phyloP scores from a whole-genome alignment of 495 filamentous ascomycete genomes.

The Tuber magnatum region DNA sequence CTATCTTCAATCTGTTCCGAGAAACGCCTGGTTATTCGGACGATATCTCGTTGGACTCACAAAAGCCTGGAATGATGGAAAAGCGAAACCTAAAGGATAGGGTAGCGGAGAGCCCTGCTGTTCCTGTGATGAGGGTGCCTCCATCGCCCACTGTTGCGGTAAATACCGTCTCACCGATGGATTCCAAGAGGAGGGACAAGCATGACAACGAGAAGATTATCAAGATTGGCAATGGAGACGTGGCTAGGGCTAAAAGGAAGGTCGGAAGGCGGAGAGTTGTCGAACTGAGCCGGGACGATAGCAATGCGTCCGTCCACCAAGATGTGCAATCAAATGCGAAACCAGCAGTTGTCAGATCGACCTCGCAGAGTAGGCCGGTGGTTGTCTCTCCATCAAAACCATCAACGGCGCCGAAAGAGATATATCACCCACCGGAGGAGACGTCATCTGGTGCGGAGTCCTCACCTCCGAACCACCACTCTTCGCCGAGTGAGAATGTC shows the following conservation, averaged over 20 bases:
- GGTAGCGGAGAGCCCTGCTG: slow-evolving; percentile 61
- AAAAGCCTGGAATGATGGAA: slow-evolving; percentile 72
- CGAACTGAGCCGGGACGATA: slow-evolving; percentile 37
- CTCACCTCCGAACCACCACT: slow-evolving; percentile 41
- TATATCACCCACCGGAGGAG: slow-evolving; percentile 40
- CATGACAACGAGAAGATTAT: slow-evolving; percentile 49
- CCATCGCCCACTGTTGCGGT: slow-evolving; percentile 55
- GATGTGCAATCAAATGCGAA: slow-evolving; percentile 10
- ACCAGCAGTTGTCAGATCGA: neutral
- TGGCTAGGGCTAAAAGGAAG: slow-evolving; percentile 49
- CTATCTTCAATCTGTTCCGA: slow-evolving; percentile 94
- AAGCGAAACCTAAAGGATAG: slow-evolving; percentile 78
- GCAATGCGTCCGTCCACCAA: slow-evolving; percentile 18
- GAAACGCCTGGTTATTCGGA: slow-evolving; percentile 82
- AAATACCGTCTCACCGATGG: slow-evolving; percentile 55
- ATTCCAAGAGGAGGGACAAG: slow-evolving; percentile 50
- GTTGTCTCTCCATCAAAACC: slow-evolving; percentile 46
- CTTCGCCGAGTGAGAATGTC: slow-evolving; percentile 46
- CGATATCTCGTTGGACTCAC: slow-evolving; percentile 81
- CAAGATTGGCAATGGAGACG: slow-evolving; percentile 41
- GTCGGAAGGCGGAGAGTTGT: slow-evolving; percentile 67
- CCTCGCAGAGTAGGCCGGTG: slow-evolving; percentile 39
- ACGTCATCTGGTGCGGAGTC: slow-evolving; percentile 41
- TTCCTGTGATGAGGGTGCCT: slow-evolving; percentile 65
- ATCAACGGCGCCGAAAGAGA: slow-evolving; percentile 44